Percentiles rank a stretch among this genome's conserved stretches.
phyloP scores from a whole-genome alignment of 2,329 filamentous ascomycete species.

The Cladosporium sp. region DNA sequence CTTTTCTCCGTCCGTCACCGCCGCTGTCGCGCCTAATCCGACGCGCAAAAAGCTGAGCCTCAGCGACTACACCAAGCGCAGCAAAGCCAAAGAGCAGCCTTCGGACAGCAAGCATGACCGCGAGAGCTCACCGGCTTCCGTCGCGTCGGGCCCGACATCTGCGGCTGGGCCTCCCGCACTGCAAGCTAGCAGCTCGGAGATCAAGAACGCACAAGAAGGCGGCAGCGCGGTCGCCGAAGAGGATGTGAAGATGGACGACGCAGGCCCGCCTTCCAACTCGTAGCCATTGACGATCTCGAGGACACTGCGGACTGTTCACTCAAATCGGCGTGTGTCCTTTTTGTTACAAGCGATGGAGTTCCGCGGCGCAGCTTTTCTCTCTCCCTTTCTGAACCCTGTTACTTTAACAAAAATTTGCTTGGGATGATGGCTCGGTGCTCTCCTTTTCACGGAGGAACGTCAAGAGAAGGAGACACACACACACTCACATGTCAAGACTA shows the following conservation, averaged over 20 bases:
- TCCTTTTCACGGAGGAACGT: neutral
- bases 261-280: neutral
- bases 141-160: slow-evolving; percentile 12
- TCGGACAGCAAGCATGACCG: slow-evolving; percentile 20
- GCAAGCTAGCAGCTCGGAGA: slow-evolving; percentile 20
- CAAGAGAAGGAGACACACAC: neutral
- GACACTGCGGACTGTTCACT: neutral
- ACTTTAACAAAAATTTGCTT: neutral
- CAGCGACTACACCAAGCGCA: slow-evolving; percentile 45
- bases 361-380: neutral
- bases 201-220: slow-evolving; percentile 6
- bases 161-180: slow-evolving; percentile 21
- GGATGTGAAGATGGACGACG: slow-evolving; percentile 26
- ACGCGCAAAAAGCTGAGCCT: slow-evolving; percentile 46
- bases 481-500: slow-evolving; percentile 1
- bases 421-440: neutral
- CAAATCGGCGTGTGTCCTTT: too few species aligned
- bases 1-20: slow-evolving; percentile 34
- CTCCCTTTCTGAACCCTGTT: neutral
- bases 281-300: slow-evolving; percentile 3
- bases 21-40: slow-evolving; percentile 34
- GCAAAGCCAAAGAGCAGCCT: slow-evolving; percentile 30
- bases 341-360: neutral
- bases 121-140: slow-evolving; percentile 28
- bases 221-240: slow-evolving; percentile 22